Evolutionary conservation across 495 filamentous ascomycete species (phyloP), one percentile per base, ranked within the genome.

Genomic region (Hypomontagnella monticulosa): DNA sequence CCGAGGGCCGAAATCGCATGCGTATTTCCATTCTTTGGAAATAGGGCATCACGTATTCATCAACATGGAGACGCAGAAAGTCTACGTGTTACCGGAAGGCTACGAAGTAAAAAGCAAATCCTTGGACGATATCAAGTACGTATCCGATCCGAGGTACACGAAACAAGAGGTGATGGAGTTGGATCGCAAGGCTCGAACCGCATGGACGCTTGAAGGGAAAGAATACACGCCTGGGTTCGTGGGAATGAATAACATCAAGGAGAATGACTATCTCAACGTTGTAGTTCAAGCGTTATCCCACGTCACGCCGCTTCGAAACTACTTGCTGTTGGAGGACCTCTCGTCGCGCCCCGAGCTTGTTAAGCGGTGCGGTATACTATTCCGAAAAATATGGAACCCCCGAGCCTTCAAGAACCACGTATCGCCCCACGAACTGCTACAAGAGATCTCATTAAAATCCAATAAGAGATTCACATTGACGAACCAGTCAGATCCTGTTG

Each of bases 231-330:
- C 92, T 63, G 92, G 95, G 3, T 99, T 97, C 73, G 93, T 99
- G 63, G 95, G 95, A 61, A 93, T 99, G 89, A 98, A 99, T 81
- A 97, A 99, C 75, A 98, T 99, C 81, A 99, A 99, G 75, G 92
- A 92, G 47, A 99, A 99, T 78, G 95, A 99, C 78, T 99, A 98
- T 77, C 83, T 98, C 67, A 99, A 99, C 72, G 94, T 97, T 5
- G 87, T 97, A 5, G 88, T 95, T n/a, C 96, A 99, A 71, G 88
- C 95, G 10, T 83, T 99, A 11, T 88, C 93, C 1, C 95, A 99
- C 77, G 91, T 97, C 18, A 76, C 87, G 4, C 95, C 96, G 1
- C 83, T 99, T 49, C 90, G 96, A 32, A 97, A 98, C 72, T 97
- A 86, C 78, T 88, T 97, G 76, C 88, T 99, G 72, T 86, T 97